These are phyloP conservation scores for Zygosaccharomyces siamensis DNA, from an alignment of 805 yeast species.

Conservation along the genomic window DNA sequence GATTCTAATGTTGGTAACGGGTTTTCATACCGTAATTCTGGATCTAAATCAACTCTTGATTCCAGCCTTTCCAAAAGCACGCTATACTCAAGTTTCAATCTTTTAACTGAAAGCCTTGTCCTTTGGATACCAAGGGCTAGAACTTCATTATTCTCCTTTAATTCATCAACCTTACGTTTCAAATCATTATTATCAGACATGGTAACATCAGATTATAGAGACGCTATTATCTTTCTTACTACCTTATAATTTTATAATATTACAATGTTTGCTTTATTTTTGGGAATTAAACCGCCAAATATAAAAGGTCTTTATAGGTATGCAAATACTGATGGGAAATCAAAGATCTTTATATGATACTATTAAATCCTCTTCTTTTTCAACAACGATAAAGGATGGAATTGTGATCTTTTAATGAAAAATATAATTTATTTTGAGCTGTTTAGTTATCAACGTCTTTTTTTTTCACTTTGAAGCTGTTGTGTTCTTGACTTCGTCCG, in stretches of 20 bases:
- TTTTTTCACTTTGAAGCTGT: not conserved
- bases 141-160: slow-evolving; percentile 73
- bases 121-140: slow-evolving; percentile 73
- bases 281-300: not conserved
- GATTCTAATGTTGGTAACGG: slow-evolving; percentile 32
- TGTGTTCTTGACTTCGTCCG: not conserved
- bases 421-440: not conserved
- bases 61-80: slow-evolving; percentile 77
- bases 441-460: not conserved
- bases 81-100: slow-evolving; percentile 79
- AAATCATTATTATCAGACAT: slow-evolving; percentile 49
- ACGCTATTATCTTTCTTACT: not conserved
- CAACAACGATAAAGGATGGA: no score
- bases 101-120: slow-evolving; percentile 66
- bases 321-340: not conserved
- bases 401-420: not conserved
- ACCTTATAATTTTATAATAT: not conserved
- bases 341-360: not conserved
- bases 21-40: slow-evolving; percentile 27
- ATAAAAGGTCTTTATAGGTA: not conserved
- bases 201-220: slow-evolving; percentile 26
- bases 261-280: not conserved
- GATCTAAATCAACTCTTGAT: slow-evolving; percentile 40
- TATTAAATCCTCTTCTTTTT: not conserved
- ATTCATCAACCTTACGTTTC: slow-evolving; percentile 59